Percentiles rank a stretch among this genome's conserved stretches.
phyloP scores from a whole-genome alignment of 1,284 basidiomycete genomes.

The Sanghuangporus weigelae region DNA sequence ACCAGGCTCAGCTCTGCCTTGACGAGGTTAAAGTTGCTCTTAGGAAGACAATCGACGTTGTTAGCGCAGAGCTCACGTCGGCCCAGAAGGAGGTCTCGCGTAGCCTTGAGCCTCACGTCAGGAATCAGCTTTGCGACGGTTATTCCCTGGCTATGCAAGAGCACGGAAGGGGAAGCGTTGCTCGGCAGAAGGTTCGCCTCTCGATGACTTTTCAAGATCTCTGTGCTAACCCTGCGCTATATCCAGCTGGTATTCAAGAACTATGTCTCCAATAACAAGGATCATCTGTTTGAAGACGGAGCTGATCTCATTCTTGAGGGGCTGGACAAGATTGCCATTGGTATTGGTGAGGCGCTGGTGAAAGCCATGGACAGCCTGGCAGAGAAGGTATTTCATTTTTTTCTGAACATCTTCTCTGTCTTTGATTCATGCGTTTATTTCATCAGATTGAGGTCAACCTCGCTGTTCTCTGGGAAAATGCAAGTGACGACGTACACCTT shows the following conservation, averaged over 20 bases:
- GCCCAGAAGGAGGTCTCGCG: slow-evolving; percentile 58
- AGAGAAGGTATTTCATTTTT: slow-evolving; percentile 39
- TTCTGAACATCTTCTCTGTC: neutral
- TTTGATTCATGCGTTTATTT: neutral
- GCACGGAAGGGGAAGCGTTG: slow-evolving; percentile 49
- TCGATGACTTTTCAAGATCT: neutral
- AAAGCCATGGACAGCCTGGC: slow-evolving; percentile 43
- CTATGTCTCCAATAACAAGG: slow-evolving; percentile 38
- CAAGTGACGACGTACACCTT: slow-evolving; percentile 42
- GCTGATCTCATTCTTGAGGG: slow-evolving; percentile 45
- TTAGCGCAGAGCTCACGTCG: slow-evolving; percentile 43
- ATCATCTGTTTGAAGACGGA: slow-evolving; percentile 47
- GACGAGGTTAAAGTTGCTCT: slow-evolving; percentile 48
- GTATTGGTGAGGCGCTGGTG: slow-evolving; percentile 45
- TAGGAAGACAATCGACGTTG: slow-evolving; percentile 41
- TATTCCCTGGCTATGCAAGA: slow-evolving; percentile 51
- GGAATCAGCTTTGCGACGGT: slow-evolving; percentile 41
- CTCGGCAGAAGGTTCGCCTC: slow-evolving; percentile 48
- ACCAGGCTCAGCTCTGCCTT: slow-evolving; percentile 46
- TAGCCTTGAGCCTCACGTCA: slow-evolving; percentile 51
- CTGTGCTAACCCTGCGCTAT: neutral
- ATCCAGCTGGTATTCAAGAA: slow-evolving; percentile 42
- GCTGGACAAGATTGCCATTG: slow-evolving; percentile 41
- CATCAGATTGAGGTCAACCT: slow-evolving; percentile 51
- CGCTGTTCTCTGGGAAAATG: slow-evolving; percentile 54